Conservation (phyloP, 352 stramenopile genomes). For the Globisporangium cylindrosporum region DNA sequence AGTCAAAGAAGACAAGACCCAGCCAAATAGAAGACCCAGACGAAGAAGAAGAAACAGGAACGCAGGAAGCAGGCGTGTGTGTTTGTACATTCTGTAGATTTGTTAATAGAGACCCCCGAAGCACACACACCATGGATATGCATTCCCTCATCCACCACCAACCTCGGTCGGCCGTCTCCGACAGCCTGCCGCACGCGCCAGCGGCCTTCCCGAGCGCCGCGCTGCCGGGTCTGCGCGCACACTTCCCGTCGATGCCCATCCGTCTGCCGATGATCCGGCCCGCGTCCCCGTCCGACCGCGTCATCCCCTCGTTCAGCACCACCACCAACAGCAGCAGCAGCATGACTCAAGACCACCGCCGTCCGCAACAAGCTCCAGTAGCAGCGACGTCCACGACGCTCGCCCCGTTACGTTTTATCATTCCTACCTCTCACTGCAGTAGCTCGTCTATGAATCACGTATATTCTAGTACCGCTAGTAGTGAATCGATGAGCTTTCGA, state of each 20-base stretch:
- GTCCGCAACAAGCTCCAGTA: slow-evolving; percentile 19
- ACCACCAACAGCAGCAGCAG: not conserved
- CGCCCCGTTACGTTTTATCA: slow-evolving; percentile 75
- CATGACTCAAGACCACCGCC: slow-evolving; percentile 12
- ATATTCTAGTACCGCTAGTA: slow-evolving; percentile 18
- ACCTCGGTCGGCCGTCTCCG: slow-evolving; percentile 25
- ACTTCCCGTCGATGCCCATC: slow-evolving; percentile 49
- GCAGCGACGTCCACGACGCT: slow-evolving; percentile 28
- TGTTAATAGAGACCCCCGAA: slow-evolving; percentile 11
- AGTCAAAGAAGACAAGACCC: not conserved
- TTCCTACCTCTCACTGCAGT: slow-evolving; percentile 52
- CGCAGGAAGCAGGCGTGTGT: not conserved
- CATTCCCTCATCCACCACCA: slow-evolving; percentile 61
- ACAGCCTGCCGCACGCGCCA: slow-evolving; percentile 13
- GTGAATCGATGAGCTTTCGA: slow-evolving; percentile 18
- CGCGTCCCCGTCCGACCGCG: slow-evolving; percentile 6
- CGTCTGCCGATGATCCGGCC: slow-evolving; percentile 33
- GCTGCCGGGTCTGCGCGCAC: slow-evolving; percentile 36
- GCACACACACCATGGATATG: slow-evolving; percentile 55
- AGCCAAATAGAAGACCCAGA: not conserved
- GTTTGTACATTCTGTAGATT: slow-evolving; percentile 5
- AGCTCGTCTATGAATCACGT: slow-evolving; percentile 24
- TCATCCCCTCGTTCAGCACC: not conserved
- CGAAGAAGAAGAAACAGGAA: not conserved
- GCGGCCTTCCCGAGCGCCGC: slow-evolving; percentile 23